Evolutionary conservation across 805 yeast species (phyloP).

Genomic region (Metschnikowia reukaufii): DNA sequence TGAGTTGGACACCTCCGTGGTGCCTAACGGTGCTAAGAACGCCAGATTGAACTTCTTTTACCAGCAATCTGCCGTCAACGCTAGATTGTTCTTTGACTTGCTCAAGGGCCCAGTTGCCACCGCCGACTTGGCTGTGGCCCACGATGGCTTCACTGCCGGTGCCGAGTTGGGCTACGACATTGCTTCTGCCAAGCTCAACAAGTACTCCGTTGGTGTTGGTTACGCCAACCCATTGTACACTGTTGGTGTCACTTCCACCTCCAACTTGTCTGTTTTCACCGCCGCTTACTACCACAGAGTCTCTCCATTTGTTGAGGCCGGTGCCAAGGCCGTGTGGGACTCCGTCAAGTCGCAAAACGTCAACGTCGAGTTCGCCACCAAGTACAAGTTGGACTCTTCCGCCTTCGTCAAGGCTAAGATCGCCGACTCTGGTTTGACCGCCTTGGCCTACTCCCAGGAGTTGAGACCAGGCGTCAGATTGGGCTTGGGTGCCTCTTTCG

Average conservation of each 20-base stretch:
- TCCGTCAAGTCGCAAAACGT: constrained; percentile 79
- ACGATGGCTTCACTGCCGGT: constrained; percentile 96
- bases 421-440: constrained; percentile 93
- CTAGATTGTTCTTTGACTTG: constrained; percentile 92
- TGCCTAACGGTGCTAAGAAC: constrained; percentile 81
- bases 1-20: constrained; percentile 81
- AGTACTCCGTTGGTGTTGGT: constrained; percentile 91
- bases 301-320: constrained; percentile 88
- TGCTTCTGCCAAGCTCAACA: constrained; percentile 86
- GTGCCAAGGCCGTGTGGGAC: constrained; percentile 97
- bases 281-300: constrained; percentile 98
- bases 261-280: constrained; percentile 84
- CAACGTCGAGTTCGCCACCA: constrained; percentile 93
- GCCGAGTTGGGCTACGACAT: constrained; percentile 97
- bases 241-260: constrained; percentile 78
- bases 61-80: constrained; percentile 89
- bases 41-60: constrained; percentile 89
- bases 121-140: constrained; percentile 93
- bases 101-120: constrained; percentile 94
- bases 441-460: constrained; percentile 90
- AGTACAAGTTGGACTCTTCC: constrained; percentile 83
- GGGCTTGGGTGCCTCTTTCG: constrained; percentile 96
- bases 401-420: constrained; percentile 96
- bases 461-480: constrained; percentile 94
- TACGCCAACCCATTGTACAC: constrained; percentile 88